Percentiles rank a stretch among this genome's conserved stretches.
phyloP scores from a whole-genome alignment of 148 eudicot species.

The Rhododendron ovatum region DNA sequence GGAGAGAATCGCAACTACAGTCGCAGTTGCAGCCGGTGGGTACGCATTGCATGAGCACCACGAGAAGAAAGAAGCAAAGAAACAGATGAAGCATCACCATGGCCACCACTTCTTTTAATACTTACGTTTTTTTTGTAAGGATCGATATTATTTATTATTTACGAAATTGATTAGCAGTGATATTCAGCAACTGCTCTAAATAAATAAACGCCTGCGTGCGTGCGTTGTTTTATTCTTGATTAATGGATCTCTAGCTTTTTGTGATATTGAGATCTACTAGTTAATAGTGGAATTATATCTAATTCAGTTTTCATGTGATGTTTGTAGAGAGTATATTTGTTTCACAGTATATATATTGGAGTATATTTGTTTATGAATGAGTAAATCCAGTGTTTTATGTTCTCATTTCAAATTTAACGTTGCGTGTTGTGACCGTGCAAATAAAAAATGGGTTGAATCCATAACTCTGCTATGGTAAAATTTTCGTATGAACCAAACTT shows the following conservation, averaged over 20 bases:
- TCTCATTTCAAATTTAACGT: background rate
- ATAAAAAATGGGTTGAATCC: background rate
- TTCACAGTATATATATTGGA: background rate
- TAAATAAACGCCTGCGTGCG: background rate
- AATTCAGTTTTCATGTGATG: background rate
- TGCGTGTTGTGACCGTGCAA: background rate
- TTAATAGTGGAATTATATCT: background rate
- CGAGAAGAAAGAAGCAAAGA: conserved; percentile 53
- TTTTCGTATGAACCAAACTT: too few species aligned
- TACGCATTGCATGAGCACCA: conserved; percentile 54
- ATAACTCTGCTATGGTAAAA: background rate
- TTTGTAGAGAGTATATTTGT: background rate
- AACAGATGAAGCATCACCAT: conserved; percentile 42
- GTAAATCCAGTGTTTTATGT: background rate
- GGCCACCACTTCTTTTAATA: conserved; percentile 6
- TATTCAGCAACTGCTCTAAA: background rate
- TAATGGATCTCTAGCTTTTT: background rate
- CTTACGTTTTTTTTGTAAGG: too few species aligned
- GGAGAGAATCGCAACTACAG: conserved; percentile 45
- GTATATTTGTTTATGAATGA: background rate
- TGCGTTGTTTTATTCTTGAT: background rate
- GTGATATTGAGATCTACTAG: background rate
- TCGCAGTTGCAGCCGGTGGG: conserved; percentile 47
- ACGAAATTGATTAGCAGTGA: background rate
- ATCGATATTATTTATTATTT: too few species aligned